Percentiles rank a stretch among this genome's conserved stretches.
phyloP scores from a whole-genome alignment of 2,329 filamentous ascomycete genomes.

The Onygena corvina region DNA sequence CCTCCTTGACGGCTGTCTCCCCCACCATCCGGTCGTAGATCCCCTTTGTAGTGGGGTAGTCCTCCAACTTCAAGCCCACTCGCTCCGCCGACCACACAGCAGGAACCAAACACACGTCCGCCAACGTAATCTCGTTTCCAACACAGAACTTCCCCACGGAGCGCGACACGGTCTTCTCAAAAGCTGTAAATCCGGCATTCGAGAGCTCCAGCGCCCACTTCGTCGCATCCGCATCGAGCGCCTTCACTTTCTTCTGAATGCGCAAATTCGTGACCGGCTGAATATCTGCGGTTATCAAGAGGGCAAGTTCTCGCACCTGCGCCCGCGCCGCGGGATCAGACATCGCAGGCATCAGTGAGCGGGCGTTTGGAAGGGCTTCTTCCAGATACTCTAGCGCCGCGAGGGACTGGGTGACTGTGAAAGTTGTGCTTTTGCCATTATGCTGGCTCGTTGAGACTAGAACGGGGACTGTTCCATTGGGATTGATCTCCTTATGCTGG shows the following conservation, averaged over 20 bases:
- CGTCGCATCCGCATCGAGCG: constrained; percentile 30
- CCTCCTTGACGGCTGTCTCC: constrained; percentile 42
- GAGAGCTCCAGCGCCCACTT: constrained; percentile 44
- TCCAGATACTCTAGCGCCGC: constrained; percentile 53
- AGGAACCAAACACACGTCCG: constrained; percentile 48
- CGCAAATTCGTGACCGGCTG: constrained; percentile 51
- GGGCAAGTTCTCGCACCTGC: constrained; percentile 41
- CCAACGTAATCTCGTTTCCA: constrained; percentile 45
- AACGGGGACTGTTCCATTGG: constrained; percentile 44
- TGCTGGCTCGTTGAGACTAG: constrained; percentile 29
- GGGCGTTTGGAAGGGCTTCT: constrained; percentile 36
- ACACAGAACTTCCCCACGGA: constrained; percentile 43
- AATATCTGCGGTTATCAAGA: constrained; percentile 45
- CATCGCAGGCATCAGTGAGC: constrained; percentile 36
- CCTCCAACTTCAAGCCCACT: constrained; percentile 41
- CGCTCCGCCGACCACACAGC: constrained; percentile 47
- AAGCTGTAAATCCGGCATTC: constrained; percentile 43
- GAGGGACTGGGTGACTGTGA: constrained; percentile 45
- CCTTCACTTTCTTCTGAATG: constrained; percentile 40
- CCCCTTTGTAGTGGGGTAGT: constrained; percentile 38
- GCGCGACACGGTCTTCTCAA: constrained; percentile 36
- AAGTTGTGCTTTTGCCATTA: constrained; percentile 15
- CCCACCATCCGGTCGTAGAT: constrained; percentile 38
- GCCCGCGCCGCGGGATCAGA: constrained; percentile 36
- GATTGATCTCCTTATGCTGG: constrained; percentile 41